A percentile compares a stretch with the other conserved stretches of the same genome.
Evolutionary conservation across 768 basidiomycete genomes (phyloP).

Genomic region (Amyloporia xantha): DNA sequence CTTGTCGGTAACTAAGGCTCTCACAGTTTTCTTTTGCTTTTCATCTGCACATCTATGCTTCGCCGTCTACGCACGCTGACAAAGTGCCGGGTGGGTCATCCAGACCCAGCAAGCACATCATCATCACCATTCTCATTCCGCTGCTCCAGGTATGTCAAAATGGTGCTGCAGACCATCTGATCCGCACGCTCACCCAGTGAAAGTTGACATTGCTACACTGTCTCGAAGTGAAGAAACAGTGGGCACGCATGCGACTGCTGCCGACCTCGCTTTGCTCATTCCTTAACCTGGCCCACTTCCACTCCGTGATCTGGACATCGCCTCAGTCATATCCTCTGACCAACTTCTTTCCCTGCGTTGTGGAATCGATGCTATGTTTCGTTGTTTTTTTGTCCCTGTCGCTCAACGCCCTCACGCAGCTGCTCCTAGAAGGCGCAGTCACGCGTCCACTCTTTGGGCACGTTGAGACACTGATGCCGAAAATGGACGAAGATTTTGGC

Average conservation of each 20-base stretch:
- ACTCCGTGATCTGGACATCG: conserved; percentile 47
- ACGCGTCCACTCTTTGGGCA: conserved; percentile 54
- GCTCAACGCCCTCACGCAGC: conserved; percentile 59
- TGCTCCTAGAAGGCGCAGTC: conserved; percentile 54
- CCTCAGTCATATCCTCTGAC: conserved; percentile 56
- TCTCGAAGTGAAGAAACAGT: conserved; percentile 55
- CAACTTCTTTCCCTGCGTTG: conserved; percentile 67
- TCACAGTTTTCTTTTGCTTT: conserved; percentile 70
- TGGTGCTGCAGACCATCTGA: no score
- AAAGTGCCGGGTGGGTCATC: conserved; percentile 42
- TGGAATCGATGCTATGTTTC: conserved; percentile 56
- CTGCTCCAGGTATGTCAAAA: conserved; percentile 60
- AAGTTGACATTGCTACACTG: conserved; percentile 61
- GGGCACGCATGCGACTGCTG: conserved; percentile 61
- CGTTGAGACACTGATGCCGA: conserved; percentile 35
- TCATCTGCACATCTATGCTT: conserved; percentile 66
- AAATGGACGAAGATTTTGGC: conserved; percentile 67
- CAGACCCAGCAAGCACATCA: conserved; percentile 64
- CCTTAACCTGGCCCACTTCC: conserved; percentile 61
- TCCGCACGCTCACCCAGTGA: no score
- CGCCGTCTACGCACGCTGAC: conserved; percentile 48
- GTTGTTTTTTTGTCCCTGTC: conserved; percentile 52
- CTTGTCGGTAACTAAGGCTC: neutral
- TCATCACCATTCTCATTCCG: conserved; percentile 68
- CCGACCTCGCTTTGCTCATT: conserved; percentile 60